phyloP scores from a whole-genome alignment of 2,329 filamentous ascomycete genomes.

The Nothophoma quercina region DNA sequence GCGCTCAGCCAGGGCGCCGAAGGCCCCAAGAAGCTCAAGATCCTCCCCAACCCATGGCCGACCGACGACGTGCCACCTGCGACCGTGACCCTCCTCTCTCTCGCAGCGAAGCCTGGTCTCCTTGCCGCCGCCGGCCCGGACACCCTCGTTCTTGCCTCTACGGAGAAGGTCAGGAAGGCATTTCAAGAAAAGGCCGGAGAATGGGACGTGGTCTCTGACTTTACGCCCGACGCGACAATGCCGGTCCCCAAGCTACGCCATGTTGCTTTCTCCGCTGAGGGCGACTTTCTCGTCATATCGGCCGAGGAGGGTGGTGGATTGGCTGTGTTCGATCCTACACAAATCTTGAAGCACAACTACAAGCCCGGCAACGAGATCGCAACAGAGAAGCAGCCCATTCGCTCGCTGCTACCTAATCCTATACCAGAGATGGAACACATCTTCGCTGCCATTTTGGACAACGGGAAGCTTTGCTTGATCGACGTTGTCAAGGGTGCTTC shows the following conservation, averaged over 20 bases:
- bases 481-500: slow-evolving; percentile 71
- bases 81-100: slow-evolving; percentile 81
- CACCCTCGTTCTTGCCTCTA: slow-evolving; percentile 76
- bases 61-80: slow-evolving; percentile 71
- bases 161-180: slow-evolving; percentile 77
- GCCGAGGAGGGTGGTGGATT: slow-evolving; percentile 83
- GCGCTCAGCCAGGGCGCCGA: slow-evolving; percentile 63
- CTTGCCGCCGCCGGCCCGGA: slow-evolving; percentile 89
- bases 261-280: slow-evolving; percentile 88
- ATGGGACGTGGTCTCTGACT: slow-evolving; percentile 71
- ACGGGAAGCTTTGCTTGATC: slow-evolving; percentile 83
- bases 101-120: slow-evolving; percentile 81
- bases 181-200: slow-evolving; percentile 66
- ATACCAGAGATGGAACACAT: slow-evolving; percentile 74
- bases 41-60: slow-evolving; percentile 81
- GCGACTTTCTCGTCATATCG: slow-evolving; percentile 81
- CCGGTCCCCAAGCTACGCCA: slow-evolving; percentile 83
- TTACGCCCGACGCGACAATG: slow-evolving; percentile 77
- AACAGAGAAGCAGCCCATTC: slow-evolving; percentile 77
- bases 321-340: slow-evolving; percentile 77
- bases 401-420: slow-evolving; percentile 82
- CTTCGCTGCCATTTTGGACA: slow-evolving; percentile 80
- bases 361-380: slow-evolving; percentile 76
- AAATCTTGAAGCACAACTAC: slow-evolving; percentile 67
- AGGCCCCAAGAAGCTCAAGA: slow-evolving; percentile 81